Evolutionary conservation across 164 flowering plant species (phyloP).

Genomic region (Sextonia rubra): DNA sequence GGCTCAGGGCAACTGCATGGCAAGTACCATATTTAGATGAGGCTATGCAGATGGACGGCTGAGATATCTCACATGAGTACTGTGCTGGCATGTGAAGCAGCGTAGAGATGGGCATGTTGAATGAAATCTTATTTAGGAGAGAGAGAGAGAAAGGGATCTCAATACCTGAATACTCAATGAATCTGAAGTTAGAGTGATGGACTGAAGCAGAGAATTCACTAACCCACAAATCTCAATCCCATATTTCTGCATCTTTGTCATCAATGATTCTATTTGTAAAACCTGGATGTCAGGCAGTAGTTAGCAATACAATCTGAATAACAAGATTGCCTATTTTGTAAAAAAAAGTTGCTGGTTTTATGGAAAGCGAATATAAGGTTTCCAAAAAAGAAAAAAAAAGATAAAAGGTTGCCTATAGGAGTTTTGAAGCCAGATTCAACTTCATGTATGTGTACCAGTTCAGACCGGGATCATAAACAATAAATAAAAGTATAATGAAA

Average conservation of each 20-base stretch:
- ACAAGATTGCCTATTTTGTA: not conserved
- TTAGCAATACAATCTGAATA: not conserved
- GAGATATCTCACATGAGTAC: not conserved
- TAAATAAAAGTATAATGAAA: not conserved
- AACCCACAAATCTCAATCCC: conserved; percentile 44
- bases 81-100: not conserved
- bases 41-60: not conserved
- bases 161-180: conserved; percentile 66
- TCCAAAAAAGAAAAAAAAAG: too few species aligned
- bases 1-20: not conserved
- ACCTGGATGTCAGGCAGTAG: conserved; percentile 52
- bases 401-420: too few species aligned
- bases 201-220: conserved; percentile 34
- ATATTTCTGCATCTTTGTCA: conserved; percentile 38
- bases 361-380: too few species aligned
- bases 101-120: too few species aligned
- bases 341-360: too few species aligned
- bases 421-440: not conserved
- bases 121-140: not conserved
- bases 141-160: not conserved
- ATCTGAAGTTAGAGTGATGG: conserved; percentile 54
- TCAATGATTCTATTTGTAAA: conserved; percentile 57
- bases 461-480: too few species aligned
- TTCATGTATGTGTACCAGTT: not conserved
- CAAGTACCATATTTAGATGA: not conserved